Evolutionary conservation across 2,329 filamentous ascomycete species (phyloP), one percentile per base, ranked within the genome.

Genomic region (Colletotrichum trifolii): DNA sequence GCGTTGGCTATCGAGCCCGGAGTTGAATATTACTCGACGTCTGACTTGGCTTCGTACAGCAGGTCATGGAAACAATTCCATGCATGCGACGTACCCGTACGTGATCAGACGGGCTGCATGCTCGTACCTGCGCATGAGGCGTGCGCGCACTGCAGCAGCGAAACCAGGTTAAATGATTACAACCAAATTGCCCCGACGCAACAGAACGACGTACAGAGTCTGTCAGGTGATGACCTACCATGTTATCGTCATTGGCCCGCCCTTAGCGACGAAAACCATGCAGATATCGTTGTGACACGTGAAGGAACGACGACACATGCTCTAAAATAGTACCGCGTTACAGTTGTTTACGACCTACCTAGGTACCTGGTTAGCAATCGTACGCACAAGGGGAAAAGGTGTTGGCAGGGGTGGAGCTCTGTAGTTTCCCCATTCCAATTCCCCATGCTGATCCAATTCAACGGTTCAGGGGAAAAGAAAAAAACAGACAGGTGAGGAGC

Each of bases 181-280:
- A 54, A 8, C 45, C 17, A 49, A 15, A 8, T 33, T 39, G 50
- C 52, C 42, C 48, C 40, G 34, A 46, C 35, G 34, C 42, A 40
- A 50, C 40, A 46, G 46, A 48, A 61, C 25, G 58, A 58, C 45
- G 52, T 53, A 53, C 52, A 57, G 25, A 34, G 25, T 36, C 17
- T 46, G 40, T 63, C 52, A 63, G 33, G 35, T 39, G 52, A 65
- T 33, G 52, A 15, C 13, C 36, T 55, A 50, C 57, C 2, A 8
- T 13, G 17, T 36, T 6, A 13, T 34, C 45, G 39, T 11, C 52
- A 56, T 56, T 62, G 58, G 58, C 46, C 12, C 36, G 11, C 17
- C 34, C 7, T 47, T 43, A 42, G 52, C 52, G 42, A 66, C 63
- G 46, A 63, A 61, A 66, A 66, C 33, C 36, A 57, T 7, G n/a